Evolutionary conservation across 2,329 filamentous ascomycete genomes (phyloP).

Genomic region (Lojkania enalia): DNA sequence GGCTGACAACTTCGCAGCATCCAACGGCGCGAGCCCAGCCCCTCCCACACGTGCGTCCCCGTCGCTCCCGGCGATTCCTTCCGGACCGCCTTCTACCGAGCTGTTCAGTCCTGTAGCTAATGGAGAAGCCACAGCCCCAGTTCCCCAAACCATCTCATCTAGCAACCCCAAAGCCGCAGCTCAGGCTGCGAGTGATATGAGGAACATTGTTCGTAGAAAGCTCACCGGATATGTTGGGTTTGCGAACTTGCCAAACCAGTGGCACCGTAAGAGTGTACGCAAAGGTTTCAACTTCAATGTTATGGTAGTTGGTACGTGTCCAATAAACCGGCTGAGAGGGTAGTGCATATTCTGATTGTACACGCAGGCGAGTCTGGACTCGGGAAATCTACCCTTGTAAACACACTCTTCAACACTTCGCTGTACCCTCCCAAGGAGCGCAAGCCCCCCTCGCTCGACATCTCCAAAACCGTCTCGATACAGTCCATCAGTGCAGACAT

Average conservation of each 20-base stretch:
- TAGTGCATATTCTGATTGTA: slow-evolving; percentile 9
- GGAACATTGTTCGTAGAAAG: slow-evolving; percentile 97
- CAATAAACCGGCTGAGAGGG: slow-evolving; percentile 6
- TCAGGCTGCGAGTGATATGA: slow-evolving; percentile 60
- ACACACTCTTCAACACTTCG: slow-evolving; percentile 99
- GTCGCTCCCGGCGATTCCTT: slow-evolving; percentile 49
- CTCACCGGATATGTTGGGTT: slow-evolving; percentile 98
- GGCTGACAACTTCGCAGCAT: slow-evolving; percentile 45
- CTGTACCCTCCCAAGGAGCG: slow-evolving; percentile 98
- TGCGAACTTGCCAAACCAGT: slow-evolving; percentile 98
- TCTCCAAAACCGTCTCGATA: slow-evolving; percentile 75
- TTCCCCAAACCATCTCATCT: slow-evolving; percentile 64
- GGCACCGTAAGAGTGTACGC: slow-evolving; percentile 99
- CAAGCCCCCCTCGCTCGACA: slow-evolving; percentile 94
- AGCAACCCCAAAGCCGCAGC: slow-evolving; percentile 64
- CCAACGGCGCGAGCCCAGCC: slow-evolving; percentile 50
- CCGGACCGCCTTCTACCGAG: slow-evolving; percentile 61
- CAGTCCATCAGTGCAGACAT: slow-evolving; percentile 66
- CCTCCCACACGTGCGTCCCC: slow-evolving; percentile 53
- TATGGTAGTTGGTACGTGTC: slow-evolving; percentile 94
- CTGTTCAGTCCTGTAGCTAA: slow-evolving; percentile 60
- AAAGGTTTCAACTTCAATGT: slow-evolving; percentile 99
- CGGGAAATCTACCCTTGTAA: slow-evolving; percentile 98
- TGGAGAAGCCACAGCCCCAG: slow-evolving; percentile 47
- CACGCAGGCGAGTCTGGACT: slow-evolving; percentile 90